A percentile compares a stretch with the other conserved stretches of the same genome.
Evolutionary conservation across 139 green algal species (phyloP).

Genomic region (Coelastrella sp.): DNA sequence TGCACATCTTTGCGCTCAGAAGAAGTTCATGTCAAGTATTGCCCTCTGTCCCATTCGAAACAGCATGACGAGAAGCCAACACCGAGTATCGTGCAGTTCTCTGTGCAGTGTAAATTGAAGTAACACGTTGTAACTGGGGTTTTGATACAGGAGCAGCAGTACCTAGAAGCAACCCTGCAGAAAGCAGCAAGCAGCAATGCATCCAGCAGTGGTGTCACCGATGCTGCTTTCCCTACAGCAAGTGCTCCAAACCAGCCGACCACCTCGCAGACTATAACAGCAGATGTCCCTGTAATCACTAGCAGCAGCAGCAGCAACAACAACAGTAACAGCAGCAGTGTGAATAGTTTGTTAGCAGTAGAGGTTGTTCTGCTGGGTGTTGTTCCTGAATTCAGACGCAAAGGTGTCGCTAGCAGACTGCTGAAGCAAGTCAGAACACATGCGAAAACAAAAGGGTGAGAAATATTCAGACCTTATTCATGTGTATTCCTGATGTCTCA

Average conservation of each 20-base stretch:
- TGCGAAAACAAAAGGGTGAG: constrained; percentile 14
- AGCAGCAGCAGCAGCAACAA: neutral
- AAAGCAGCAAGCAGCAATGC: neutral
- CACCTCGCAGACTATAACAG: no score
- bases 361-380: constrained; percentile 48
- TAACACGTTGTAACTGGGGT: no score
- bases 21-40: no score
- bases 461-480: no score
- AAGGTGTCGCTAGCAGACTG: constrained; percentile 34
- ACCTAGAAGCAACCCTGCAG: neutral
- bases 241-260: no score
- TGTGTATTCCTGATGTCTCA: no score
- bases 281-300: neutral
- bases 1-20: no score
- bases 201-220: neutral
- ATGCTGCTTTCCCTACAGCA: neutral
- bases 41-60: no score
- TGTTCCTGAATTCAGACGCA: constrained; percentile 8
- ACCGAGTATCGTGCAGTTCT: neutral
- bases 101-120: no score
- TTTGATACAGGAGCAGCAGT: neutral
- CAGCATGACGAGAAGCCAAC: neutral
- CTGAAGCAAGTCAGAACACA: constrained; percentile 39
- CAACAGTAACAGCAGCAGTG: neutral
- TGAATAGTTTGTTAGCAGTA: neutral